Evolutionary conservation across 2,329 filamentous ascomycete species (phyloP).

Genomic region (Ophiocordyceps camponoti-rufipedis): DNA sequence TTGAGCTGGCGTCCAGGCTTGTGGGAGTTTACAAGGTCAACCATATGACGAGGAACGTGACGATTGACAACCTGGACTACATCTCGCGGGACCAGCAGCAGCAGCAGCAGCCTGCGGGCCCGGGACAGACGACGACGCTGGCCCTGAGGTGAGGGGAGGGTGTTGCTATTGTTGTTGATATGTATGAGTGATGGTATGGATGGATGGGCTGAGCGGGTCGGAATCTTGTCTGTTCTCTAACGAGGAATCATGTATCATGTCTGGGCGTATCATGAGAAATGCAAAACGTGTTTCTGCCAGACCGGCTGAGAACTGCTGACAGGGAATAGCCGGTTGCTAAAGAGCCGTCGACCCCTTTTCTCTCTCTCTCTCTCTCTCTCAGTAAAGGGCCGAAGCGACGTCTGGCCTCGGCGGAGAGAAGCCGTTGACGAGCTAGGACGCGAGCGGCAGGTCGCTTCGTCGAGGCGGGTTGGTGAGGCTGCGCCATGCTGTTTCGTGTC

Average conservation of each 20-base stretch:
- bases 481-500: background rate
- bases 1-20: constrained; percentile 85
- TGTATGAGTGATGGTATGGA: background rate
- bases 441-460: too few species aligned
- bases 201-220: background rate
- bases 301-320: too few species aligned
- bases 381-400: too few species aligned
- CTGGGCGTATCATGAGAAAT: background rate
- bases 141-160: constrained; percentile 12
- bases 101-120: background rate
- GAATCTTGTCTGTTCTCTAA: background rate
- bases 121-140: constrained; percentile 13
- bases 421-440: too few species aligned
- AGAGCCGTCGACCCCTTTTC: too few species aligned
- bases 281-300: background rate
- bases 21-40: constrained; percentile 99
- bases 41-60: constrained; percentile 91
- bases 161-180: background rate
- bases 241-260: background rate
- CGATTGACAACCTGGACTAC: constrained; percentile 71
- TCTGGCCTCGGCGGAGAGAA: too few species aligned
- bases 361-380: too few species aligned
- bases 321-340: too few species aligned
- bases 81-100: constrained; percentile 22
- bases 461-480: background rate